Percentiles rank a stretch among this genome's conserved stretches.
Conservation (phyloP, 345 rosid genomes). For the Salix caprea region DNA sequence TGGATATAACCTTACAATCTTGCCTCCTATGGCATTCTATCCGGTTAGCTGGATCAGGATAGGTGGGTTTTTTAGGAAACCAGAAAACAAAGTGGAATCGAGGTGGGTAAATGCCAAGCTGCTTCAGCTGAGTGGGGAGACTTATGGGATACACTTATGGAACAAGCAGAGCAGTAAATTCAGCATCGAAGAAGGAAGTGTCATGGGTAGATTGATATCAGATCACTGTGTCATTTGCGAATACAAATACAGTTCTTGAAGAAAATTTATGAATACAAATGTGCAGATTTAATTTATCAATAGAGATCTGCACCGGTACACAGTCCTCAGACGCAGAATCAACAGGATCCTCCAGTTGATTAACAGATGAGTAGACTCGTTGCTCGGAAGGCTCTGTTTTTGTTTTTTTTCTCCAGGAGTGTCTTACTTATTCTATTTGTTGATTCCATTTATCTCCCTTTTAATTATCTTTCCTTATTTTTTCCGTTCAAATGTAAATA, state of each 20-base stretch:
- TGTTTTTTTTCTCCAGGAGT: neutral
- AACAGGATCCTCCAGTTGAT: neutral
- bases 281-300: neutral
- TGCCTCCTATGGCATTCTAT: slow-evolving; percentile 64
- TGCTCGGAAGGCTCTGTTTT: neutral
- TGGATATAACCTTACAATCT: slow-evolving; percentile 42
- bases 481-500: neutral
- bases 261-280: neutral
- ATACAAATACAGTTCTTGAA: slow-evolving; percentile 19
- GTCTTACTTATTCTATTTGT: neutral
- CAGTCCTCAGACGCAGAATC: neutral
- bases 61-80: slow-evolving; percentile 46
- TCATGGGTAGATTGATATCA: slow-evolving; percentile 46
- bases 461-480: no score
- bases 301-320: neutral
- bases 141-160: slow-evolving; percentile 74
- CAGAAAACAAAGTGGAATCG: slow-evolving; percentile 24
- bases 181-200: slow-evolving; percentile 58
- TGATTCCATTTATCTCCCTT: neutral
- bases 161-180: slow-evolving; percentile 59
- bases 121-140: slow-evolving; percentile 40
- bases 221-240: slow-evolving; percentile 51
- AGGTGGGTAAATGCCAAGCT: slow-evolving; percentile 49
- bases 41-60: slow-evolving; percentile 68
- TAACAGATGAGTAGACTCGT: neutral